Base-by-base conservation (phyloP, 495 filamentous ascomycete species). In the Annulohypoxylon bovei region DNA sequence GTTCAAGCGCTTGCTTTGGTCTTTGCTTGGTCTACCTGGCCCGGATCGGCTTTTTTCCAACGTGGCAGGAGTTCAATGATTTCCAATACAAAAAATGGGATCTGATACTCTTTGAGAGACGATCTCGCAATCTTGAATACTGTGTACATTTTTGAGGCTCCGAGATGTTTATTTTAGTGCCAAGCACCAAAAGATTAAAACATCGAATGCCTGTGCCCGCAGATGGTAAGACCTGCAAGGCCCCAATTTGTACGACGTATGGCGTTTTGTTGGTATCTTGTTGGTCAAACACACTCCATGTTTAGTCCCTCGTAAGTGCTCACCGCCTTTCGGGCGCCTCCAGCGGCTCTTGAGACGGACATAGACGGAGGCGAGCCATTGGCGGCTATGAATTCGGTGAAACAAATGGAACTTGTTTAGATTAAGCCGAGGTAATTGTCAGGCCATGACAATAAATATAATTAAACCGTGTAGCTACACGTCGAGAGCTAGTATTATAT, bases 281-380 rank as follows among this genome's bases (percentile, higher is more conserved):
- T 42, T 42, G 39, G 39, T 18, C 6, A 7, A 42, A 42, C n/a
- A 20, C 18, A 20, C 4, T 42, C 39, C n/a, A 42, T 42, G 39
- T 20, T 56, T 37, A 16, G 53, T n/a, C 28, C 53, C 56, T 59
- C 53, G 53, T 55, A 59, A 28, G 18, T 52, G 32, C 40, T 72
- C 68, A 72, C 69, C 69, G 69, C 69, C 69, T 67, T 72, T 64
- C 32, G 53, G 53, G 49, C 69, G 69, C 58, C 20, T 72, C 64
- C 35, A 64, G 69, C 69, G 69, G 69, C 64, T 72, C 53, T 53
- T 59, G 56, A 67, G 56, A 63, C 62, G 12, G 22, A 25, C 32
- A 20, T 32, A 7, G 4, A 37, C 37, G 16, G 28, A 57, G 33
- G 52, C 59, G 42, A 49, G 18, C 40, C 59, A 68, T 69, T 63